Evolutionary conservation across 306 rosid species (phyloP).

Genomic region (Neltuma alba): DNA sequence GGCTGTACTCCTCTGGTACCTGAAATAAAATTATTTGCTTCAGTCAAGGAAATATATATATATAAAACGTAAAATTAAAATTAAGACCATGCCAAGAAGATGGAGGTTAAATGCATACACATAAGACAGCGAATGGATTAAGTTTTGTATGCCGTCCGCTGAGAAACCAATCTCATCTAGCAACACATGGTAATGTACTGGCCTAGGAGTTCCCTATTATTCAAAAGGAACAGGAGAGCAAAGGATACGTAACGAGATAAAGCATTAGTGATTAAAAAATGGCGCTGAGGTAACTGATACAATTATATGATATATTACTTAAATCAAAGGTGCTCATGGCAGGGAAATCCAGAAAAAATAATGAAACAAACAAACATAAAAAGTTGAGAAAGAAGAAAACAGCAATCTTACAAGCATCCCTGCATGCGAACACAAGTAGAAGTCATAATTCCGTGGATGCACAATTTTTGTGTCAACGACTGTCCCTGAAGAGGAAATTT

Average conservation of each 20-base stretch:
- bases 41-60: background rate
- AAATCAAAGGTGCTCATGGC: slow-evolving; percentile 25
- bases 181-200: slow-evolving; percentile 84
- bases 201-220: slow-evolving; percentile 86
- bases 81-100: slow-evolving; percentile 1
- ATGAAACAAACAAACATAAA: background rate
- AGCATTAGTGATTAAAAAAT: slow-evolving; percentile 14
- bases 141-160: slow-evolving; percentile 74
- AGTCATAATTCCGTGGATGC: slow-evolving; percentile 82
- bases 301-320: background rate
- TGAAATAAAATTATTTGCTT: slow-evolving; percentile 40
- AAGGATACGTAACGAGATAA: background rate
- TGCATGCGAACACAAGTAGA: slow-evolving; percentile 88
- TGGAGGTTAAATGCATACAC: slow-evolving; percentile 61
- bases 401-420: slow-evolving; percentile 71
- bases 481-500: slow-evolving; percentile 61
- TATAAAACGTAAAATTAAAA: background rate
- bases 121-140: slow-evolving; percentile 72
- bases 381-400: slow-evolving; percentile 1
- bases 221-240: slow-evolving; percentile 22
- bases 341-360: background rate
- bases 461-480: slow-evolving; percentile 78
- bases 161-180: slow-evolving; percentile 95
- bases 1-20: slow-evolving; percentile 86
- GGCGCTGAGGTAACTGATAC: slow-evolving; percentile 14